Evolutionary conservation across 1,284 basidiomycete species (phyloP).

Genomic region (Moesziomyces globuligerus): DNA sequence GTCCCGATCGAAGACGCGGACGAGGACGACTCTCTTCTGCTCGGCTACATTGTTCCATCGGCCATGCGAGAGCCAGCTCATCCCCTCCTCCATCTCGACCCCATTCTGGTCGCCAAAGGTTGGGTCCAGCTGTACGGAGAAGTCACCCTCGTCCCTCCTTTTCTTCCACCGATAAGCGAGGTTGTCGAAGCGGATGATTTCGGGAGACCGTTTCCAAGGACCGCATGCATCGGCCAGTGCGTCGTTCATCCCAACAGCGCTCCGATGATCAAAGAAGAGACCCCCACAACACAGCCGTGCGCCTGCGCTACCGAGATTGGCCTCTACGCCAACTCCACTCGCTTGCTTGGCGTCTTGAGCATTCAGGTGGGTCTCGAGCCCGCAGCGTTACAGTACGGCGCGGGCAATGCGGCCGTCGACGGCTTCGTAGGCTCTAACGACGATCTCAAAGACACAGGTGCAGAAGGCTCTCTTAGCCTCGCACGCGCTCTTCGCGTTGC

Average conservation of each 20-base stretch:
- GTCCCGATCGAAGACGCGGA: not conserved
- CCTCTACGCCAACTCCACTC: too few relatives aligned
- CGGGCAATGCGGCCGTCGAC: conserved; percentile 20
- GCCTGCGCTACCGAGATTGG: too few relatives aligned
- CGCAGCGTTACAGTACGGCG: conserved; percentile 37
- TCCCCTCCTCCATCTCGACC: conserved; percentile 23
- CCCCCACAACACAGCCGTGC: too few relatives aligned
- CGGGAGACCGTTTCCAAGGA: too few relatives aligned
- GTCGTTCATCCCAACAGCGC: not conserved
- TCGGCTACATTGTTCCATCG: conserved; percentile 35
- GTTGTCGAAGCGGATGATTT: conserved; percentile 20
- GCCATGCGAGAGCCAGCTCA: conserved; percentile 23
- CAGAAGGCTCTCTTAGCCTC: conserved; percentile 22
- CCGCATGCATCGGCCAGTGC: too few relatives aligned
- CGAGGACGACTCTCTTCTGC: conserved; percentile 10
- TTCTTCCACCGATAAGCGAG: conserved; percentile 29
- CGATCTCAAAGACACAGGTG: conserved; percentile 29
- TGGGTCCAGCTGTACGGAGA: conserved; percentile 48
- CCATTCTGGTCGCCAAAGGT: conserved; percentile 19
- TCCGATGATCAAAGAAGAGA: too few relatives aligned
- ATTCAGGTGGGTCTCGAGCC: conserved; percentile 43
- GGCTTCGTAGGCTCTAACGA: conserved; percentile 32
- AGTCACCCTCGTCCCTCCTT: conserved; percentile 31
- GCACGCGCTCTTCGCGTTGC: conserved; percentile 24
- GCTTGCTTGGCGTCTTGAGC: conserved; percentile 27